A percentile compares a stretch with the other conserved stretches of the same genome.
phyloP scores from a whole-genome alignment of 2,329 filamentous ascomycete genomes.

The Sclerotiophoma versabilis region DNA sequence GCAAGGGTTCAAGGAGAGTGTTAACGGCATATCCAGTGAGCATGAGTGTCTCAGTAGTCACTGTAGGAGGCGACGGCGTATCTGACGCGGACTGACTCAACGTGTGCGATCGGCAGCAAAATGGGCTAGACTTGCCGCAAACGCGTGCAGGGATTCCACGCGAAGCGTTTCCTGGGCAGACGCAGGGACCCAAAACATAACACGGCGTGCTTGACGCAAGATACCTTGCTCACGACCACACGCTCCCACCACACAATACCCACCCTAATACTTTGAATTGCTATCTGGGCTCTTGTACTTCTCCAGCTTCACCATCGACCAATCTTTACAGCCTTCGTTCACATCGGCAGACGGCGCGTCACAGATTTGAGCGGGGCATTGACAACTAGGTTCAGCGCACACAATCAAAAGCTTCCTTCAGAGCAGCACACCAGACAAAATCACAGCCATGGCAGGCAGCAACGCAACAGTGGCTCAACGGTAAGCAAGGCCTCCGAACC shows the following conservation, averaged over 20 bases:
- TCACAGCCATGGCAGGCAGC: conserved; percentile 41
- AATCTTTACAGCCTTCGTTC: background rate
- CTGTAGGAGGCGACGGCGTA: background rate
- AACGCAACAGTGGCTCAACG: conserved; percentile 58
- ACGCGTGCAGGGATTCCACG: conserved; percentile 22
- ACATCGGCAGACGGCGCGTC: background rate
- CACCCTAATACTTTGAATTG: background rate
- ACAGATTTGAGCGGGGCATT: background rate
- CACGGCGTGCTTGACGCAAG: conserved; percentile 8
- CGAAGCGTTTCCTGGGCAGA: conserved; percentile 26
- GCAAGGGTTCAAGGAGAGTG: no score
- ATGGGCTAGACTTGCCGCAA: conserved; percentile 5
- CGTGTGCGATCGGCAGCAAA: conserved; percentile 13
- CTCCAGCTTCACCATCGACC: background rate
- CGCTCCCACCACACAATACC: background rate
- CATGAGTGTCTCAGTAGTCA: no score
- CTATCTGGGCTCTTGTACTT: background rate
- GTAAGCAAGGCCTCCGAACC: conserved; percentile 37
- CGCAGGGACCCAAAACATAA: conserved; percentile 32
- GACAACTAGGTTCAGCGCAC: conserved; percentile 2
- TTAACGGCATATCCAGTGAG: no score
- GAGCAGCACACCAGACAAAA: conserved; percentile 1
- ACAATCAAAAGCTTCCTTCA: background rate
- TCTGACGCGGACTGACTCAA: conserved; percentile 8
- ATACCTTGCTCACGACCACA: background rate